phyloP scores from a whole-genome alignment of 768 basidiomycete genomes.

The Suillus occidentalis region DNA sequence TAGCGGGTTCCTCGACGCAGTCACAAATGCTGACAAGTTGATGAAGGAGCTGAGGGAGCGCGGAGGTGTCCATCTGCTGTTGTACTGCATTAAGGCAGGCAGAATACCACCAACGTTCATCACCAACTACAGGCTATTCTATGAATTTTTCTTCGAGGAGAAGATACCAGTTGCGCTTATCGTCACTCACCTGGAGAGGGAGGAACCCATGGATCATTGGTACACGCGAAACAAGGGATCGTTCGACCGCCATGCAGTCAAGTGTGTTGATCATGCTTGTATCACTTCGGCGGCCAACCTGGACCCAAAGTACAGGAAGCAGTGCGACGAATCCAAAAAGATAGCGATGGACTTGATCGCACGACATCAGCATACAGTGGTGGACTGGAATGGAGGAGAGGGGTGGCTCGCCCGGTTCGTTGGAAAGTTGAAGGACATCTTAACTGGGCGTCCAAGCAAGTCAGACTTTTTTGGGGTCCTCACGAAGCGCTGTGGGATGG shows the following conservation, averaged over 20 bases:
- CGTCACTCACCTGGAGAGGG: constrained; percentile 32
- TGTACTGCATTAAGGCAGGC: constrained; percentile 32
- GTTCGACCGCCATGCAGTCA: constrained; percentile 3
- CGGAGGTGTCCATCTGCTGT: constrained; percentile 28
- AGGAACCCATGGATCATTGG: constrained; percentile 23
- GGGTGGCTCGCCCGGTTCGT: neutral
- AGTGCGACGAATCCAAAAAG: constrained; percentile 1
- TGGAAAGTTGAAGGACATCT: neutral
- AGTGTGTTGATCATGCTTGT: constrained; percentile 5
- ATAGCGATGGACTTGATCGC: neutral
- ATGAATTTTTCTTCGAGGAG: constrained; percentile 37
- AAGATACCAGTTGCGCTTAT: constrained; percentile 33
- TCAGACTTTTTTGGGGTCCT: neutral
- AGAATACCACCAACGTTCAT: constrained; percentile 24
- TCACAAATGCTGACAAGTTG: constrained; percentile 30
- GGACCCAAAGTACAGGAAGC: constrained; percentile 17
- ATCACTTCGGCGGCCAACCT: constrained; percentile 10
- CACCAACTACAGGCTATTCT: constrained; percentile 35
- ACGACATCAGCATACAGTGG: neutral
- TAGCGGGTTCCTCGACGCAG: constrained; percentile 22
- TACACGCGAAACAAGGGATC: constrained; percentile 17
- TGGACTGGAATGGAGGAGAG: neutral
- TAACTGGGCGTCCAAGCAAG: neutral
- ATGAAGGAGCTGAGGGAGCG: constrained; percentile 28
- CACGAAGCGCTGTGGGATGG: constrained; percentile 3